Percentiles rank a stretch among this genome's conserved stretches.
phyloP scores from a whole-genome alignment of 2,329 filamentous ascomycete species.

The Pyrenochaeta sp. region DNA sequence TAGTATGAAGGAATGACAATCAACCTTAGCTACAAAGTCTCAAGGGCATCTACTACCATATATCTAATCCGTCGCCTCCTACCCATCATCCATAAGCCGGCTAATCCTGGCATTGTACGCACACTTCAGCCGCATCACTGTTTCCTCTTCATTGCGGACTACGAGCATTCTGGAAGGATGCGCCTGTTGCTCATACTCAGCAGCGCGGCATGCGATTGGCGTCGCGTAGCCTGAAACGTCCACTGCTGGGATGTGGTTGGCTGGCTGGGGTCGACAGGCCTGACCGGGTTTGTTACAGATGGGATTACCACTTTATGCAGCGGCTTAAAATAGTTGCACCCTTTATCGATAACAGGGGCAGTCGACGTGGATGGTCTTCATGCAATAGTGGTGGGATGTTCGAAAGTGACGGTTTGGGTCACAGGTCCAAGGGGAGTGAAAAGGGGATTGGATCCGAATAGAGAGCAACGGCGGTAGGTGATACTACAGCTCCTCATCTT shows the following conservation, averaged over 20 bases:
- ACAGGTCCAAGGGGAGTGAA: no score
- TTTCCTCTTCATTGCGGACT: constrained; percentile 16
- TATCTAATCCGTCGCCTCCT: constrained; percentile 1
- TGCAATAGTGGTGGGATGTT: neutral
- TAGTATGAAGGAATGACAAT: neutral
- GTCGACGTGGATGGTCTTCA: neutral
- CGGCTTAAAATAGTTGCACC: neutral
- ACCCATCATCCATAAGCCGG: constrained; percentile 2
- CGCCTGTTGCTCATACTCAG: constrained; percentile 3
- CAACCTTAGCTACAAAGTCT: neutral
- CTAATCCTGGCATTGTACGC: constrained; percentile 13
- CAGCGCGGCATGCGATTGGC: constrained; percentile 9
- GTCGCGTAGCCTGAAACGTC: constrained; percentile 7
- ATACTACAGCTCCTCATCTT: no score
- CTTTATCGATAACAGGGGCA: constrained; percentile 2
- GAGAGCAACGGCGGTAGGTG: no score
- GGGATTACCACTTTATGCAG: constrained; percentile 26
- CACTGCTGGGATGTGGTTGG: constrained; percentile 11
- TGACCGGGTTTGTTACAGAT: constrained; percentile 12
- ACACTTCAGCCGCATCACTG: constrained; percentile 18
- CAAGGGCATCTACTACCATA: neutral
- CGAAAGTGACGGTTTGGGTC: no score
- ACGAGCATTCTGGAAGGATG: constrained; percentile 8
- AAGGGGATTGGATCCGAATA: no score
- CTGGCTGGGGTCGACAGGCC: neutral